A percentile compares a stretch with the other conserved stretches of the same genome.
These are phyloP conservation scores for Thelonectria olida DNA, from an alignment of 2,329 filamentous ascomycete species.

Conservation along the genomic window DNA sequence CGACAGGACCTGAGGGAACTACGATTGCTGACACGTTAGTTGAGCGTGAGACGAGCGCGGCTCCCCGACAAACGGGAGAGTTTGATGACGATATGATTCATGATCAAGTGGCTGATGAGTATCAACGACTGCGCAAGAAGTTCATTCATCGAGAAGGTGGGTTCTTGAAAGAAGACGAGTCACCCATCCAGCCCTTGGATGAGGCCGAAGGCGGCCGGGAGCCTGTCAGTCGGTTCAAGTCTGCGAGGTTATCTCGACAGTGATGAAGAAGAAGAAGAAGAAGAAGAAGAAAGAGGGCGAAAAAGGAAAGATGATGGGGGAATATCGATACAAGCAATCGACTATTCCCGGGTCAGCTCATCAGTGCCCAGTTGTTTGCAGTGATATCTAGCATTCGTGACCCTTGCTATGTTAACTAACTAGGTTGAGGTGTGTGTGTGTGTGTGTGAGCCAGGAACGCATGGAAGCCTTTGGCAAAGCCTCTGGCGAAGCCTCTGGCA, in stretches of 20 bases:
- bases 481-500: too few species aligned
- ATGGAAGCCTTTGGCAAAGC: too few species aligned
- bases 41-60: constrained; percentile 57
- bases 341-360: constrained; percentile 30
- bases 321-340: constrained; percentile 43
- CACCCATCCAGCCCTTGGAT: constrained; percentile 72
- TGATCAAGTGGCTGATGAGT: constrained; percentile 82
- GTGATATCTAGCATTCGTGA: constrained; percentile 36
- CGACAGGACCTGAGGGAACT: constrained; percentile 59
- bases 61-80: constrained; percentile 63
- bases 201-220: constrained; percentile 71
- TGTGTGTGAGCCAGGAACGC: constrained; percentile 38
- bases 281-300: constrained; percentile 23
- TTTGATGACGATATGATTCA: constrained; percentile 76
- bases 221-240: constrained; percentile 78
- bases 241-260: constrained; percentile 68
- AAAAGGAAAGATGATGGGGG: constrained; percentile 17
- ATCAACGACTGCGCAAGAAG: constrained; percentile 82
- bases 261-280: constrained; percentile 37
- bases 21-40: constrained; percentile 69
- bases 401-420: constrained; percentile 10
- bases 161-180: constrained; percentile 77
- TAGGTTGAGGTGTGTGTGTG: background rate
- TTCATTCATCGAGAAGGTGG: constrained; percentile 87
- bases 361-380: constrained; percentile 16